Percentiles rank a stretch among this genome's conserved stretches.
Conservation (phyloP, 805 yeast species). For the Huiozyma sinensis region DNA sequence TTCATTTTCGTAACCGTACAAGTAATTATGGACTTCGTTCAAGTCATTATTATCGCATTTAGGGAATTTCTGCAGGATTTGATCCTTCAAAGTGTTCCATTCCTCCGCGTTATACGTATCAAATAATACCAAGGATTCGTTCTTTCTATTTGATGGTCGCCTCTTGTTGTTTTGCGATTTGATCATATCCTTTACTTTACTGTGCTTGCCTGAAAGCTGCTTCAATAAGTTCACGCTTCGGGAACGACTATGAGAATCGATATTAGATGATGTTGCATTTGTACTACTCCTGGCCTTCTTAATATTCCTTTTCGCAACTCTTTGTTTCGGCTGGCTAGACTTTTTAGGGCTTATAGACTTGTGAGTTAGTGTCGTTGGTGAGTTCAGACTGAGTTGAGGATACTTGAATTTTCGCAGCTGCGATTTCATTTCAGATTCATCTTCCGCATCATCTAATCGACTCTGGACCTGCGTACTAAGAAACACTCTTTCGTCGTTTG, state of each 20-base stretch:
- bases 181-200: conserved; percentile 20
- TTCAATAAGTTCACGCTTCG: conserved; percentile 6
- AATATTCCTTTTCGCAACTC: background rate
- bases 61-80: conserved; percentile 16
- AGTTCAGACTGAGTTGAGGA: background rate
- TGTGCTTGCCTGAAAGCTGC: conserved; percentile 25
- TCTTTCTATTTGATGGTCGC: background rate
- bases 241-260: background rate
- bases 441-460: conserved; percentile 20
- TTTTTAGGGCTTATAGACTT: background rate
- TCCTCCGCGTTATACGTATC: conserved; percentile 24
- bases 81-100: conserved; percentile 16
- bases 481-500: conserved; percentile 7
- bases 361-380: background rate
- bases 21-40: conserved; percentile 13
- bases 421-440: conserved; percentile 9
- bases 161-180: conserved; percentile 1
- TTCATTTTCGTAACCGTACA: conserved; percentile 16
- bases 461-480: conserved; percentile 27
- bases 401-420: conserved; percentile 17
- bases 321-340: background rate
- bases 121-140: background rate
- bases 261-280: background rate
- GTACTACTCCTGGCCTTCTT: conserved; percentile 1
- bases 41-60: conserved; percentile 13